phyloP scores from a whole-genome alignment of 371 early-diverging fungal genomes.

The Mucor saturninus region DNA sequence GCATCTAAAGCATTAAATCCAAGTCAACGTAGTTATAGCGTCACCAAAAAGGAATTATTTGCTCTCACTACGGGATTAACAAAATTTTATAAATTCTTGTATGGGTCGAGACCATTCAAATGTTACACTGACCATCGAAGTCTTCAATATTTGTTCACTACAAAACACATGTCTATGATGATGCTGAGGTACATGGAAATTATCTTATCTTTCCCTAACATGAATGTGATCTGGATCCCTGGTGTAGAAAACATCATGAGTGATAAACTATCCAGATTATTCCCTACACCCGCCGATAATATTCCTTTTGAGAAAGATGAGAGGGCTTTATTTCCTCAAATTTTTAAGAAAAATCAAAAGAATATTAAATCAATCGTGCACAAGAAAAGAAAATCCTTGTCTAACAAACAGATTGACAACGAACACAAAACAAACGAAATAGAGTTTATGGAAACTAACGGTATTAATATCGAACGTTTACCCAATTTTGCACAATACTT shows the following conservation, averaged over 20 bases:
- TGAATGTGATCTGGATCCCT: constrained; percentile 11
- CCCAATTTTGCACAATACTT: too few species aligned
- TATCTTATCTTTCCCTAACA: constrained; percentile 9
- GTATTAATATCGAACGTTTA: not conserved
- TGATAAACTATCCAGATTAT: constrained; percentile 18
- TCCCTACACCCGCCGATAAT: not conserved
- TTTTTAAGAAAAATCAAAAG: not conserved
- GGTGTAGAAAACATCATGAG: constrained; percentile 17
- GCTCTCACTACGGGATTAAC: not conserved
- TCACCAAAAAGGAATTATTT: not conserved
- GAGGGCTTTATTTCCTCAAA: not conserved
- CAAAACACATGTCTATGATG: not conserved
- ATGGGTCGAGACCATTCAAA: not conserved
- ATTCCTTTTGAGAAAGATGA: not conserved
- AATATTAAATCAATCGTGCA: not conserved
- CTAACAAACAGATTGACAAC: not conserved
- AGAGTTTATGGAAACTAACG: not conserved
- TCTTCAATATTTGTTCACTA: not conserved
- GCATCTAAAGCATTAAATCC: not conserved
- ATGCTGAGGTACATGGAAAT: constrained; percentile 9
- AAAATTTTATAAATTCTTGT: constrained; percentile 9
- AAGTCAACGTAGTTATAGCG: constrained; percentile 5
- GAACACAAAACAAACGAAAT: not conserved
- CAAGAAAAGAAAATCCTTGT: not conserved
- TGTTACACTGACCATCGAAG: not conserved